These are phyloP conservation scores for Domatiomyces globalis DNA, from an alignment of 2,329 filamentous ascomycete species.

Conservation along the genomic window DNA sequence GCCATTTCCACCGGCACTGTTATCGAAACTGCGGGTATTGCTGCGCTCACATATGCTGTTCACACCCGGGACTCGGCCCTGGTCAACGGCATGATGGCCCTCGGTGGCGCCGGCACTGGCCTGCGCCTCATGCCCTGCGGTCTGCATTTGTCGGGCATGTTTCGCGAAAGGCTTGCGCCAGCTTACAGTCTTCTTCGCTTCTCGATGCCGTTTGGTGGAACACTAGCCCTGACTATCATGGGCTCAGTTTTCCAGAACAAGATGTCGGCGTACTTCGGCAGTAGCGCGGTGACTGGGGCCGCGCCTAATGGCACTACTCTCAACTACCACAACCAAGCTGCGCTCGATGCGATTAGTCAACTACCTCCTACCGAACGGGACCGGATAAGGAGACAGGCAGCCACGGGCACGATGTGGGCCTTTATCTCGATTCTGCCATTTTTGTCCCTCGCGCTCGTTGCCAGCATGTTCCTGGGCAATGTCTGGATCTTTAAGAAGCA, in stretches of 20 bases:
- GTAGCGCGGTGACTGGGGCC: slow-evolving; percentile 17
- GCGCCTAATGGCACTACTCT: slow-evolving; percentile 11
- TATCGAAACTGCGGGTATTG: slow-evolving; percentile 45
- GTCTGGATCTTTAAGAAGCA: slow-evolving; percentile 34
- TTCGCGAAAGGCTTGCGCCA: slow-evolving; percentile 42
- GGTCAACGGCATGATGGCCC: slow-evolving; percentile 52
- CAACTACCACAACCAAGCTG: slow-evolving; percentile 24
- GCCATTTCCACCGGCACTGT: slow-evolving; percentile 44
- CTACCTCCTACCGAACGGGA: slow-evolving; percentile 25
- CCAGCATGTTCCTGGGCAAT: slow-evolving; percentile 36
- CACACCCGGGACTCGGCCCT: slow-evolving; percentile 33
- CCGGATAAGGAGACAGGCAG: slow-evolving; percentile 31
- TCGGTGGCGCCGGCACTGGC: slow-evolving; percentile 49
- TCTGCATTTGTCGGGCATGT: slow-evolving; percentile 50
- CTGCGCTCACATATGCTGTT: slow-evolving; percentile 44
- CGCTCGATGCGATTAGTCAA: slow-evolving; percentile 25
- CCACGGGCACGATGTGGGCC: slow-evolving; percentile 50
- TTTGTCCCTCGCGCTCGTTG: slow-evolving; percentile 35
- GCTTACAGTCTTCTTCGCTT: slow-evolving; percentile 49
- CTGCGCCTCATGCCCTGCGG: slow-evolving; percentile 51
- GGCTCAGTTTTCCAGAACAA: slow-evolving; percentile 54
- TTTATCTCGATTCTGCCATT: slow-evolving; percentile 49
- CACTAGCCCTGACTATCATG: slow-evolving; percentile 53
- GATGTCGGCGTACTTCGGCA: slow-evolving; percentile 19
- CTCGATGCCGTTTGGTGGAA: slow-evolving; percentile 49